Conservation (phyloP, 2,329 filamentous ascomycete species). For the Lasiodiplodia gonubiensis region DNA sequence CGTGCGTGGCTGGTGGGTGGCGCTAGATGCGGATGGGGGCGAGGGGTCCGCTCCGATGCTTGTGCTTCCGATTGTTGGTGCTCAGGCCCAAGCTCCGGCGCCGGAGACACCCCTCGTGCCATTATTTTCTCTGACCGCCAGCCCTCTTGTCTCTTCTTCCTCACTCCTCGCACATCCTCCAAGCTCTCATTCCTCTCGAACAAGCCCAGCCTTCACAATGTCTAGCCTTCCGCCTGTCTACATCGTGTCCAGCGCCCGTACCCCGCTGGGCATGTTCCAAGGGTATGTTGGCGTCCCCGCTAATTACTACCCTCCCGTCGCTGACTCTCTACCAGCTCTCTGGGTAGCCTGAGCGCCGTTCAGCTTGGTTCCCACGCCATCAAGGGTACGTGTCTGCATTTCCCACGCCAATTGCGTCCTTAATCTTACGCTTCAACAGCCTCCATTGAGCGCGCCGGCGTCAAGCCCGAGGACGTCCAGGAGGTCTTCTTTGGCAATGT, state of each 20-base stretch:
- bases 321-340: slow-evolving; percentile 65
- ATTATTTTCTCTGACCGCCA: slow-evolving; percentile 27
- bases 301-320: neutral
- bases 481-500: slow-evolving; percentile 99
- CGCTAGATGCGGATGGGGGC: slow-evolving; percentile 1
- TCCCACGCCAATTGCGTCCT: slow-evolving; percentile 30
- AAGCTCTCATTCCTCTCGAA: slow-evolving; percentile 7
- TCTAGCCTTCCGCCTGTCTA: slow-evolving; percentile 85
- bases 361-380: slow-evolving; percentile 91
- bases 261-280: slow-evolving; percentile 91
- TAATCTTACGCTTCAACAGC: slow-evolving; percentile 48
- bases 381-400: slow-evolving; percentile 67
- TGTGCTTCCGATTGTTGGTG: slow-evolving; percentile 4
- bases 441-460: slow-evolving; percentile 83
- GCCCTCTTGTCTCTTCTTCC: slow-evolving; percentile 27
- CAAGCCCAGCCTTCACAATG: slow-evolving; percentile 58
- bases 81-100: slow-evolving; percentile 25
- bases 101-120: slow-evolving; percentile 23
- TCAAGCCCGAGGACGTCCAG: slow-evolving; percentile 89
- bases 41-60: slow-evolving; percentile 14
- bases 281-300: slow-evolving; percentile 64
- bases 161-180: neutral
- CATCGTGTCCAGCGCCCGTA: slow-evolving; percentile 90
- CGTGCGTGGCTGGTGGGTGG: neutral
- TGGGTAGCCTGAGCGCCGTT: slow-evolving; percentile 83